Evolutionary conservation across 75 land plant genomes (phyloP).

Genomic region (Picea sitchensis): DNA sequence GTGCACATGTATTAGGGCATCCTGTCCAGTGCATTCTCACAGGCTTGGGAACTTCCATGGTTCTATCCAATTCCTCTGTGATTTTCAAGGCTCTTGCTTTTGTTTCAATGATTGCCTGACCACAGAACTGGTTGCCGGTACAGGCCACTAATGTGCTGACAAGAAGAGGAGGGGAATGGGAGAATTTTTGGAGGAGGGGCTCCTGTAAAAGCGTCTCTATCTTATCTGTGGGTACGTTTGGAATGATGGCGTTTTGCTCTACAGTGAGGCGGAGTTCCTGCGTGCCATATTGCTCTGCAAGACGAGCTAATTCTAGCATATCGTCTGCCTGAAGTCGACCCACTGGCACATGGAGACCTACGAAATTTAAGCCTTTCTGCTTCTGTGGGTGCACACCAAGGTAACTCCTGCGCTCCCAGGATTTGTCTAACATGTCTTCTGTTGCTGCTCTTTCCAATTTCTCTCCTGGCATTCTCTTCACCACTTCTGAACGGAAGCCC

Average conservation of each 20-base stretch:
- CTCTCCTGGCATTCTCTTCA: slow-evolving; percentile 65
- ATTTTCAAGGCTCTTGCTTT: slow-evolving; percentile 80
- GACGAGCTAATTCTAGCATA: slow-evolving; percentile 87
- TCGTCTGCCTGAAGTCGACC: slow-evolving; percentile 88
- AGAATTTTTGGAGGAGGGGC: slow-evolving; percentile 47
- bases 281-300: slow-evolving; percentile 84
- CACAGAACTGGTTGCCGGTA: slow-evolving; percentile 95
- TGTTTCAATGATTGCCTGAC: slow-evolving; percentile 94
- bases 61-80: slow-evolving; percentile 68
- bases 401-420: slow-evolving; percentile 78
- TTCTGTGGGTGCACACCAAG: slow-evolving; percentile 91
- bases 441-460: slow-evolving; percentile 53
- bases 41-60: slow-evolving; percentile 53
- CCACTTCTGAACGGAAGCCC: slow-evolving; percentile 80
- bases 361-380: slow-evolving; percentile 71
- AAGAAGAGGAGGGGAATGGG: slow-evolving; percentile 64
- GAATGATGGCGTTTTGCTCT: slow-evolving; percentile 88
- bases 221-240: slow-evolving; percentile 67
- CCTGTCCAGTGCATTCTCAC: slow-evolving; percentile 98
- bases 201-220: slow-evolving; percentile 50
- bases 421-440: slow-evolving; percentile 56
- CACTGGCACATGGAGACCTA: slow-evolving; percentile 90
- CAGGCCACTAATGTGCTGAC: slow-evolving; percentile 84
- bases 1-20: slow-evolving; percentile 93
- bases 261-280: slow-evolving; percentile 91